phyloP scores from a whole-genome alignment of 2,329 filamentous ascomycete species.

The Chaetomium strumarium region DNA sequence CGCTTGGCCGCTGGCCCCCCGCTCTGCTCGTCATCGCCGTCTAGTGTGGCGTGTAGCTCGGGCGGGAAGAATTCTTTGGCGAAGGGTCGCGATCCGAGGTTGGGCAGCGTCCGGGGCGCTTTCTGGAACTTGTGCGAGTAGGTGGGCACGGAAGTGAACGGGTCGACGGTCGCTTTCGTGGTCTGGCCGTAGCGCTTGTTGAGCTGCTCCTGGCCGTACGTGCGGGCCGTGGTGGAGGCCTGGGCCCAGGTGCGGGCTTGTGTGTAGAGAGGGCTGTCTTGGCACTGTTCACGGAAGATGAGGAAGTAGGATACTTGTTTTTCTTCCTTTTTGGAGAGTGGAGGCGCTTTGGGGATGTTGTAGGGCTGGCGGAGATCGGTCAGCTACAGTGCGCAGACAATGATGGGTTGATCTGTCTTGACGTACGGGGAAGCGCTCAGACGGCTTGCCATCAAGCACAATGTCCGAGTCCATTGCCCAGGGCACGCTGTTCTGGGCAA shows the following conservation, averaged over 20 bases:
- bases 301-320: slow-evolving; percentile 47
- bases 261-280: slow-evolving; percentile 51
- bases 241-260: slow-evolving; percentile 40
- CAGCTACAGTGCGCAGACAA: not conserved
- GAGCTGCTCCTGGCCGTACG: slow-evolving; percentile 53
- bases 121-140: slow-evolving; percentile 51
- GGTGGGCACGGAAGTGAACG: slow-evolving; percentile 53
- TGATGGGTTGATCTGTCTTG: not conserved
- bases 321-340: slow-evolving; percentile 40
- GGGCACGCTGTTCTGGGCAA: slow-evolving; percentile 41
- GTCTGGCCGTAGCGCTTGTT: slow-evolving; percentile 51
- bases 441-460: slow-evolving; percentile 46
- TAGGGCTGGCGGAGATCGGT: slow-evolving; percentile 37
- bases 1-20: slow-evolving; percentile 28
- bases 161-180: slow-evolving; percentile 51
- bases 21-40: slow-evolving; percentile 38
- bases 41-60: slow-evolving; percentile 51
- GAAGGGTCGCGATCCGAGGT: slow-evolving; percentile 46
- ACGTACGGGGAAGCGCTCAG: slow-evolving; percentile 54
- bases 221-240: slow-evolving; percentile 27
- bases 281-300: slow-evolving; percentile 51
- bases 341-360: slow-evolving; percentile 40
- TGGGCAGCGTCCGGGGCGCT: slow-evolving; percentile 47
- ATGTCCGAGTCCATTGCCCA: slow-evolving; percentile 50
- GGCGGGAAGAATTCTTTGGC: slow-evolving; percentile 47